Evolutionary conservation across 257 asterid species (phyloP).

Genomic region (Nicotiana undulata): DNA sequence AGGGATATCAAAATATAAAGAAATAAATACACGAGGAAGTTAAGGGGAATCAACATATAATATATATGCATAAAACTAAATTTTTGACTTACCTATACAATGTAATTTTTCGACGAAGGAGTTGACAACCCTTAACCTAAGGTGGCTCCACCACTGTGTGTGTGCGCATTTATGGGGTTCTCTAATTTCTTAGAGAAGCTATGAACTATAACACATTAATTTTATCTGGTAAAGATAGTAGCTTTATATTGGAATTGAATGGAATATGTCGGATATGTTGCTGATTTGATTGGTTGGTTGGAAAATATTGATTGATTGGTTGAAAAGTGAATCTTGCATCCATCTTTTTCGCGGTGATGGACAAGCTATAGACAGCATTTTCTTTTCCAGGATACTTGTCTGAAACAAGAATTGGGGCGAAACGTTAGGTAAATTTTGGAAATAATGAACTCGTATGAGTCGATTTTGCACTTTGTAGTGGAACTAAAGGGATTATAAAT

Average conservation of each 20-base stretch:
- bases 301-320: background rate
- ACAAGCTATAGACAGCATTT: background rate
- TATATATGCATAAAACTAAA: too few species aligned
- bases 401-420: background rate
- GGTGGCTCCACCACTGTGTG: too few species aligned
- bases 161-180: background rate
- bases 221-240: background rate
- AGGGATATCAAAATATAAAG: too few species aligned
- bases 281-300: background rate
- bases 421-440: too few species aligned
- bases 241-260: background rate
- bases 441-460: background rate
- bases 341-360: background rate
- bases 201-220: background rate
- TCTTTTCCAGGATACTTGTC: background rate
- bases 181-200: background rate
- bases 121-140: too few species aligned
- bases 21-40: too few species aligned
- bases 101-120: too few species aligned
- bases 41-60: too few species aligned
- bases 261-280: background rate
- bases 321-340: background rate
- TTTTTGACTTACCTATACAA: too few species aligned
- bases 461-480: background rate
- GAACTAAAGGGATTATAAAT: background rate